phyloP scores from a whole-genome alignment of 257 asterid species.

The Craterostigma plantagineum region DNA sequence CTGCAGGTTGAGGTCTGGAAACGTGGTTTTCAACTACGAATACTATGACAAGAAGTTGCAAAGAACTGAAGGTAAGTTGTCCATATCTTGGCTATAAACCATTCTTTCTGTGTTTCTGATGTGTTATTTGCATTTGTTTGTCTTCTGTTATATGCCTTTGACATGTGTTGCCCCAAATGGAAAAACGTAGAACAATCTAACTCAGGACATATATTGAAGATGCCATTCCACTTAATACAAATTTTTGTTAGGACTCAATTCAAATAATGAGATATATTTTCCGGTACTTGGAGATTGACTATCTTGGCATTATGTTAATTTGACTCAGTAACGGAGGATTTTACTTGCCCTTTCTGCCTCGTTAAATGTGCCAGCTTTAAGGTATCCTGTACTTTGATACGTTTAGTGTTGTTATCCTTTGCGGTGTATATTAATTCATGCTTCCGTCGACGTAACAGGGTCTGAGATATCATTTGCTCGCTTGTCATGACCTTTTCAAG shows the following conservation, averaged over 20 bases:
- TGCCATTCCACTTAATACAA: too few species aligned
- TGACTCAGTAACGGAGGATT: conserved; percentile 89
- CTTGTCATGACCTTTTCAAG: conserved; percentile 85
- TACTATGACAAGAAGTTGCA: conserved; percentile 78
- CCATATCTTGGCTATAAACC: too few species aligned
- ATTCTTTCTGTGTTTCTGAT: too few species aligned
- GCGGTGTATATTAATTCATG: conserved; percentile 9
- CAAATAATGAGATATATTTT: background rate
- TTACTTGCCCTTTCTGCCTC: conserved; percentile 97
- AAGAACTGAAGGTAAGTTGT: conserved; percentile 84
- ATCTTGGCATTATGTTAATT: conserved; percentile 2
- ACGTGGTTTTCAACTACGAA: conserved; percentile 85
- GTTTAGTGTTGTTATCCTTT: conserved; percentile 1
- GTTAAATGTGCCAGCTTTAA: conserved; percentile 87
- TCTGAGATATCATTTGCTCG: conserved; percentile 60
- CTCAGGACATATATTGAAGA: too few species aligned
- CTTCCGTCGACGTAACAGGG: conserved; percentile 38
- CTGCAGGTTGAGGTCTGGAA: conserved; percentile 89
- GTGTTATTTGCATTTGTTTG: too few species aligned
- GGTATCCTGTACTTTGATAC: conserved; percentile 28
- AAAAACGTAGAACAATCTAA: too few species aligned
- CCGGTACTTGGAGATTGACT: too few species aligned
- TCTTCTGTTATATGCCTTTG: conserved; percentile 2
- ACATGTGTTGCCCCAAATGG: too few species aligned
- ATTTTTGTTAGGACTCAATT: background rate